Evolutionary conservation across 345 rosid species (phyloP).

Genomic region (Syzygium aromaticum): DNA sequence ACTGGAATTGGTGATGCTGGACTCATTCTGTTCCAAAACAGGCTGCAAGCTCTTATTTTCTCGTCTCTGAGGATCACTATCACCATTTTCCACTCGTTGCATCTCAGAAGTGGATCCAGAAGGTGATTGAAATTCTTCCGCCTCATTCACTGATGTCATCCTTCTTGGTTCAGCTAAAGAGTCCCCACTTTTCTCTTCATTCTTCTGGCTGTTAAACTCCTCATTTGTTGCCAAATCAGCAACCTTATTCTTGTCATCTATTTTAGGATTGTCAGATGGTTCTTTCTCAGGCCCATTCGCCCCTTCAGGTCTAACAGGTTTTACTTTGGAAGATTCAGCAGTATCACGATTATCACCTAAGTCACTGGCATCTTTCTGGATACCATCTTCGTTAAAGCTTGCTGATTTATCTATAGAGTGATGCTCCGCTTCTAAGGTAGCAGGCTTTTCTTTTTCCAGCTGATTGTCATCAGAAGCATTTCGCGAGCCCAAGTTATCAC

Average conservation of each 20-base stretch:
- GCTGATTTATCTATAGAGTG: slow-evolving; percentile 21
- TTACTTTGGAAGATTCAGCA: slow-evolving; percentile 28
- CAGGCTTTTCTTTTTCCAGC: slow-evolving; percentile 23
- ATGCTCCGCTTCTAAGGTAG: slow-evolving; percentile 24
- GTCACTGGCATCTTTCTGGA: slow-evolving; percentile 27
- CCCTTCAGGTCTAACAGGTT: slow-evolving; percentile 23
- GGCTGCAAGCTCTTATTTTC: slow-evolving; percentile 41
- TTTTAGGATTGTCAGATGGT: slow-evolving; percentile 22
- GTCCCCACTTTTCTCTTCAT: slow-evolving; percentile 33
- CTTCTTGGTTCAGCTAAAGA: slow-evolving; percentile 37
- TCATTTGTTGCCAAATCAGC: slow-evolving; percentile 22
- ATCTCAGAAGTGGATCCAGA: slow-evolving; percentile 35
- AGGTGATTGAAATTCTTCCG: slow-evolving; percentile 31
- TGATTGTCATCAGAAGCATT: slow-evolving; percentile 22
- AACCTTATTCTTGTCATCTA: slow-evolving; percentile 9
- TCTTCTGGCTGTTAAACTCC: slow-evolving; percentile 22
- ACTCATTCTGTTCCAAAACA: slow-evolving; percentile 29
- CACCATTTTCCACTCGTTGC: slow-evolving; percentile 41
- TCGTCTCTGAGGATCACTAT: slow-evolving; percentile 36
- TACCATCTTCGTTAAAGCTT: slow-evolving; percentile 24
- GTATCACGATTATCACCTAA: slow-evolving; percentile 25
- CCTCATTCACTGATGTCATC: slow-evolving; percentile 13
- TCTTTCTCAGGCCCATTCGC: slow-evolving; percentile 21
- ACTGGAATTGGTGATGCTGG: slow-evolving; percentile 24
- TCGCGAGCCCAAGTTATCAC: slow-evolving; percentile 18